Evolutionary conservation across 2,329 filamentous ascomycete genomes (phyloP), one percentile per base, ranked within the genome.

Genomic region (Aspergillus sergii): DNA sequence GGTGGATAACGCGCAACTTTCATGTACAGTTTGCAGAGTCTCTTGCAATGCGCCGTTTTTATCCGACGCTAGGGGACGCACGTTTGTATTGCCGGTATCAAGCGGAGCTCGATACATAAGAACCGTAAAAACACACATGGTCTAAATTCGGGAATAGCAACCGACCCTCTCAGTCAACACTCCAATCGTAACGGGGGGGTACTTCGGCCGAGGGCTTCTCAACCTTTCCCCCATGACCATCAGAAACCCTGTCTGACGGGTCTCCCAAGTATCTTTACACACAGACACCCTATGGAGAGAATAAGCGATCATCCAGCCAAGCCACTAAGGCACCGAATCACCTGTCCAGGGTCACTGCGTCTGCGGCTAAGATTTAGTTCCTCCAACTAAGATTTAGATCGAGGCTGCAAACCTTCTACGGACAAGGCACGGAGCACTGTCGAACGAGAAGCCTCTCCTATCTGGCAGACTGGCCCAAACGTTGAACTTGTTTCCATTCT

Each of bases 31-130:
- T 21, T 54, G 46, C 26, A 45, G 48, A 34, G 10, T 36, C 19
- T 59, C 36, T 60, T 23, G 34, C 54, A 30, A 58, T 63, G 61
- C 61, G 57, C 61, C 57, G 61, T 60, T 60, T 63, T 60, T 57
- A 60, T 59, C 61, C 61, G 61, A 63, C 61, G 28, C 54, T 46
- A 53, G 46, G 55, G 14, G 41, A 54, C 28, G 32, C 51, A 55
- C 51, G 51, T 55, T 55, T 23, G 51, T 11, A 39, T 55, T 55
- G 51, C 51, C 51, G 51, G 51, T 51, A 51, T 32, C 14, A 48
- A 26, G 50, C 48, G 26, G 23, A 51, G 16, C 14, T 12, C 32
- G 28, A 54, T 54, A 32, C 30, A 54, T 34, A 36, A 32, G 48
- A 30, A n/a, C 23, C 48, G 23, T n/a, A 51, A 12, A 12, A 30